Percentiles rank a stretch among this genome's conserved stretches.
These are phyloP conservation scores for Ajuga chamaepitys DNA, from an alignment of 257 asterid species.

Conservation along the genomic window DNA sequence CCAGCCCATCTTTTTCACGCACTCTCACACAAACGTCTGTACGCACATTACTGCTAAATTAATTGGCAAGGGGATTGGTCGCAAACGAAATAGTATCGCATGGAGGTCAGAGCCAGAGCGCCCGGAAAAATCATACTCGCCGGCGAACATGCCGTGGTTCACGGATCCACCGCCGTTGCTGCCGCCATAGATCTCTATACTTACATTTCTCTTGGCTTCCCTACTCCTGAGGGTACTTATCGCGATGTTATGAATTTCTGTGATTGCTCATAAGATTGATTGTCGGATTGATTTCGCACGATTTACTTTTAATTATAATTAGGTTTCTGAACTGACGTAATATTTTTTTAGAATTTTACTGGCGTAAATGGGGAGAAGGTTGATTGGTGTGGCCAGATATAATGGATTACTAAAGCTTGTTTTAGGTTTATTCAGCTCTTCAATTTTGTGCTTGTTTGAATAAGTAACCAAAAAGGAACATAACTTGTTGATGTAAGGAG, in stretches of 20 bases:
- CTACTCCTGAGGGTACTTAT: conserved; percentile 64
- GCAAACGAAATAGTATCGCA: conserved; percentile 10
- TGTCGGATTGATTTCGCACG: neutral
- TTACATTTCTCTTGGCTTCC: conserved; percentile 77
- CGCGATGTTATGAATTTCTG: neutral
- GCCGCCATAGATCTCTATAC: conserved; percentile 95
- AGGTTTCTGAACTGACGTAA: neutral
- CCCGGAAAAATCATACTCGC: conserved; percentile 94
- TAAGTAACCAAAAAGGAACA: neutral
- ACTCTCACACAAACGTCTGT: neutral
- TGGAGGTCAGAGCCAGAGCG: conserved; percentile 98
- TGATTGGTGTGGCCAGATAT: neutral
- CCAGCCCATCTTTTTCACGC: conserved; percentile 20
- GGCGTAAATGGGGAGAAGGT: neutral
- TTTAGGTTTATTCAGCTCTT: neutral
- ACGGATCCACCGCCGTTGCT: conserved; percentile 96
- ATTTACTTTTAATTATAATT: conserved; percentile 11
- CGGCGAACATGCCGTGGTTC: conserved; percentile 98
- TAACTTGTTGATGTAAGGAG: neutral
- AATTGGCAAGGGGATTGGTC: neutral
- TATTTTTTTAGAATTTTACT: neutral
- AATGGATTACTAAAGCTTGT: conserved; percentile 1
- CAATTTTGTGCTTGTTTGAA: neutral
- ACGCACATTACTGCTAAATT: neutral
- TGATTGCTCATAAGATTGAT: neutral